Conservation (phyloP, 176 grass and related monocot genomes). For the Aegilops tauschii region DNA sequence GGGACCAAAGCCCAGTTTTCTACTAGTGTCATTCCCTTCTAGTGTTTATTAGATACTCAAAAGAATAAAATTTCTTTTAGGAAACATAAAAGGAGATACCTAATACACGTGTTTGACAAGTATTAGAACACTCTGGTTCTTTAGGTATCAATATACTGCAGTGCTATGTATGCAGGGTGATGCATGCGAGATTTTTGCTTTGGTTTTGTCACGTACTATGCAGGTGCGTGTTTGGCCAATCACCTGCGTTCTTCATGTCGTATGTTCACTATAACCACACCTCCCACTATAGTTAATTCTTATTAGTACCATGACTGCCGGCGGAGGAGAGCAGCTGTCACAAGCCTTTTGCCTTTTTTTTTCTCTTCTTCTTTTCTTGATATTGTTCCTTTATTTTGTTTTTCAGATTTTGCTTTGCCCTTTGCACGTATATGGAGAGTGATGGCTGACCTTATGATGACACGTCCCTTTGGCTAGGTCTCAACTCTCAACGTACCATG, state of each 20-base stretch:
- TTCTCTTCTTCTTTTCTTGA: not conserved
- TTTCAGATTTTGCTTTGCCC: constrained; percentile 15
- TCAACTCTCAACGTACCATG: not conserved
- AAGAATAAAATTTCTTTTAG: too few species aligned
- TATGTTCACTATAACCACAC: not conserved
- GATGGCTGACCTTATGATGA: constrained; percentile 41
- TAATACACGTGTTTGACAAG: too few species aligned
- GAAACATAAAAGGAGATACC: too few species aligned
- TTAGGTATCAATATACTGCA: too few species aligned
- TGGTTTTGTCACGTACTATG: too few species aligned
- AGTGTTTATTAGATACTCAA: too few species aligned
- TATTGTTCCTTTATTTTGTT: constrained; percentile 9
- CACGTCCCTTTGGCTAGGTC: not conserved
- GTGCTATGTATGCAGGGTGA: too few species aligned
- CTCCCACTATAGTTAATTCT: not conserved
- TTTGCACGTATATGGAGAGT: constrained; percentile 17
- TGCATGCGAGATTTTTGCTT: not conserved
- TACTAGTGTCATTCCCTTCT: too few species aligned
- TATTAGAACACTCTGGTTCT: too few species aligned
- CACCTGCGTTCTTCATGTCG: not conserved
- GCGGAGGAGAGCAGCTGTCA: not conserved
- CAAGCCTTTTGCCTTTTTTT: not conserved
- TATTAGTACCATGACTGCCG: not conserved
- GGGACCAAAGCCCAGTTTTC: too few species aligned
- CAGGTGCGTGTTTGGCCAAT: too few species aligned